These are phyloP conservation scores for Volvox carteri DNA, from an alignment of 163 green algal genomes.

Conservation along the genomic window DNA sequence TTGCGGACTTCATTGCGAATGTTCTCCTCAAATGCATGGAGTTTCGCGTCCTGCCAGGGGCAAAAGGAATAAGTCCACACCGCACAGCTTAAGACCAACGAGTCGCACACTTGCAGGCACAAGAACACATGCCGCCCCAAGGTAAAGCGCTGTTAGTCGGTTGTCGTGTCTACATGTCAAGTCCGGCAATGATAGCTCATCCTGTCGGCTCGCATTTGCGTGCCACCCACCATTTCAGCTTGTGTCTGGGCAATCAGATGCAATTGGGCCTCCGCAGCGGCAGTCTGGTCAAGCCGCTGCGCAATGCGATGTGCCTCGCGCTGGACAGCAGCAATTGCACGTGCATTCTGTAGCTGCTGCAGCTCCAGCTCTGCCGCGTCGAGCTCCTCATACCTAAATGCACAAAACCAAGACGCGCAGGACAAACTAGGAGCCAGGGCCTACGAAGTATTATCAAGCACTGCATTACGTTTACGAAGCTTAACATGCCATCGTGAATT, in stretches of 20 bases:
- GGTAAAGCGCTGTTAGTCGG: too few relatives aligned
- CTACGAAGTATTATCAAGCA: too few relatives aligned
- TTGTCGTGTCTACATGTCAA: too few relatives aligned
- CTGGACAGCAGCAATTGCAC: constrained; percentile 54
- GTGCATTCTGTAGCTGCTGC: constrained; percentile 54
- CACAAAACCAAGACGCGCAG: not conserved
- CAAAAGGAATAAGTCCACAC: not conserved
- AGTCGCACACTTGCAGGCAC: not conserved
- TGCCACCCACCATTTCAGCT: constrained; percentile 45
- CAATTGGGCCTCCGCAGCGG: constrained; percentile 23
- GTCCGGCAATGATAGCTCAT: too few relatives aligned
- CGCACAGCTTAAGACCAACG: not conserved
- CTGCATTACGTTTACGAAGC: too few relatives aligned
- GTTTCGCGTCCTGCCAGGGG: constrained; percentile 48
- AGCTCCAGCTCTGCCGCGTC: constrained; percentile 55
- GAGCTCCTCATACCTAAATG: constrained; percentile 57
- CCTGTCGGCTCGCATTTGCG: too few relatives aligned
- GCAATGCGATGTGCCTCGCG: constrained; percentile 62
- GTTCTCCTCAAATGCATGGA: constrained; percentile 28
- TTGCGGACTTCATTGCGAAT: constrained; percentile 60
- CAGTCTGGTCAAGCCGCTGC: constrained; percentile 47
- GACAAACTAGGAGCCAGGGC: too few relatives aligned
- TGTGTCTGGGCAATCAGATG: constrained; percentile 35
- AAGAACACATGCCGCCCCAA: too few relatives aligned
- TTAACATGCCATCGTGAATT: too few relatives aligned